These are phyloP conservation scores for Mortierella sp. DNA, from an alignment of 371 early-diverging fungal species.

Conservation along the genomic window DNA sequence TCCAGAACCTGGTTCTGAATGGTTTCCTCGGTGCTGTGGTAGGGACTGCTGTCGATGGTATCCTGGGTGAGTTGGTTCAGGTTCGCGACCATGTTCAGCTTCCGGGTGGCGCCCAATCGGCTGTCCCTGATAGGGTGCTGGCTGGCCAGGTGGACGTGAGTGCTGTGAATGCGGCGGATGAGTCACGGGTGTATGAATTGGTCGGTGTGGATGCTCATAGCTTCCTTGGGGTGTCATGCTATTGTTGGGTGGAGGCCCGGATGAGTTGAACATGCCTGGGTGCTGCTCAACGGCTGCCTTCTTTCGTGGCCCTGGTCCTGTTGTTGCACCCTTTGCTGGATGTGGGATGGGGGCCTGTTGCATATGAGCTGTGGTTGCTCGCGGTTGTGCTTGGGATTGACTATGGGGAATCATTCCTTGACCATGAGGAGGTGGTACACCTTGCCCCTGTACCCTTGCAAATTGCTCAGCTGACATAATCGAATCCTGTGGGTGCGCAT, in stretches of 20 bases:
- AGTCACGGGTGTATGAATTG: slow-evolving; percentile 19
- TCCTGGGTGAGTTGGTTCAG: slow-evolving; percentile 1
- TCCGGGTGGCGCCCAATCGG: slow-evolving; percentile 8
- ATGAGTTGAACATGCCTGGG: slow-evolving; percentile 2
- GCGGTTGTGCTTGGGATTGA: not conserved
- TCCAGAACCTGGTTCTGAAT: slow-evolving; percentile 10
- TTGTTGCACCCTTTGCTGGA: slow-evolving; percentile 5
- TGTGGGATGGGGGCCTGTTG: slow-evolving; percentile 1
- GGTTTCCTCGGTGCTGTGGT: slow-evolving; percentile 17
- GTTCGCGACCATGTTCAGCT: slow-evolving; percentile 9
- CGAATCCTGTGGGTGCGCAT: not conserved
- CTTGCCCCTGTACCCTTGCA: not conserved
- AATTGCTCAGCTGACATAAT: slow-evolving; percentile 3
- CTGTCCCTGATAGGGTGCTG: slow-evolving; percentile 6
- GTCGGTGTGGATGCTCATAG: slow-evolving; percentile 13
- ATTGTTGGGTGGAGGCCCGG: not conserved
- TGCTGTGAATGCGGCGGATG: slow-evolving; percentile 26
- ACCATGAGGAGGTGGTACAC: slow-evolving; percentile 2
- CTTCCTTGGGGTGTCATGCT: slow-evolving; percentile 7
- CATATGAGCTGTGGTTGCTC: not conserved
- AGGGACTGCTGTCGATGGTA: slow-evolving; percentile 25
- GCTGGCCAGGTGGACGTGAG: slow-evolving; percentile 13
- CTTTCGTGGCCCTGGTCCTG: slow-evolving; percentile 12
- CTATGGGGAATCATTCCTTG: not conserved
- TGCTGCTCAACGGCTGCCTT: slow-evolving; percentile 21